Percentiles rank a stretch among this genome's conserved stretches.
Conservation (phyloP, 2,329 filamentous ascomycete species). For the Penicillium thymicola region DNA sequence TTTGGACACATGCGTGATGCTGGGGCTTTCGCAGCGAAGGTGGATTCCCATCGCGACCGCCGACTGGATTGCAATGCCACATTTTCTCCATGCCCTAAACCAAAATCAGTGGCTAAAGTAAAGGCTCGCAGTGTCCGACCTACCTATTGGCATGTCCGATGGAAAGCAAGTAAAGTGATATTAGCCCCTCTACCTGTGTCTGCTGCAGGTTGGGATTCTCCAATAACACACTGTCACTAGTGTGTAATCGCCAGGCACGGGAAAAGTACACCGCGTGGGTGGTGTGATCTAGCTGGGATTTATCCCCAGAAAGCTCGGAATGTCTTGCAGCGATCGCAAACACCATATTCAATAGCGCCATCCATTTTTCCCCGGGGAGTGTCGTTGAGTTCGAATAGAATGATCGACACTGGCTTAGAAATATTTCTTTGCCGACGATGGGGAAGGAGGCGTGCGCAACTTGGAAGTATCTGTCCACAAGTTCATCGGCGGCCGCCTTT, state of each 20-base stretch:
- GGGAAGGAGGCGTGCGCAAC: constrained; percentile 43
- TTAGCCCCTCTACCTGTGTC: constrained; percentile 43
- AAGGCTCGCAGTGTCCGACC: not conserved
- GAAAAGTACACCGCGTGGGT: constrained; percentile 43
- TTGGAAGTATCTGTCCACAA: constrained; percentile 43
- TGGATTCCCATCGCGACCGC: constrained; percentile 5
- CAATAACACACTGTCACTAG: constrained; percentile 35
- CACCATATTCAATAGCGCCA: constrained; percentile 44
- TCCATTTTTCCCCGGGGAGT: constrained; percentile 39
- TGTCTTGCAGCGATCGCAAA: constrained; percentile 44
- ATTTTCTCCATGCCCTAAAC: constrained; percentile 7
- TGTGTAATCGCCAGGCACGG: constrained; percentile 40
- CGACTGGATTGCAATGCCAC: constrained; percentile 8
- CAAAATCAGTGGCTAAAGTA: not conserved
- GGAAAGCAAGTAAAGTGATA: constrained; percentile 41
- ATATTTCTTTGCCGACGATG: constrained; percentile 39
- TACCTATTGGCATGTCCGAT: constrained; percentile 44
- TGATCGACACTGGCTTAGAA: constrained; percentile 38
- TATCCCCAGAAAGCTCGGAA: constrained; percentile 29
- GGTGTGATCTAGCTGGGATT: constrained; percentile 25
- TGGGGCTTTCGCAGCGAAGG: not conserved
- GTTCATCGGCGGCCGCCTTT: constrained; percentile 35
- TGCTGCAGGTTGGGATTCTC: constrained; percentile 45
- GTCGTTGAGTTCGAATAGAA: constrained; percentile 33
- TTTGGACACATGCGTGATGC: constrained; percentile 3